phyloP scores from a whole-genome alignment of 208 protist genomes.

The Crithidia brevicula region DNA sequence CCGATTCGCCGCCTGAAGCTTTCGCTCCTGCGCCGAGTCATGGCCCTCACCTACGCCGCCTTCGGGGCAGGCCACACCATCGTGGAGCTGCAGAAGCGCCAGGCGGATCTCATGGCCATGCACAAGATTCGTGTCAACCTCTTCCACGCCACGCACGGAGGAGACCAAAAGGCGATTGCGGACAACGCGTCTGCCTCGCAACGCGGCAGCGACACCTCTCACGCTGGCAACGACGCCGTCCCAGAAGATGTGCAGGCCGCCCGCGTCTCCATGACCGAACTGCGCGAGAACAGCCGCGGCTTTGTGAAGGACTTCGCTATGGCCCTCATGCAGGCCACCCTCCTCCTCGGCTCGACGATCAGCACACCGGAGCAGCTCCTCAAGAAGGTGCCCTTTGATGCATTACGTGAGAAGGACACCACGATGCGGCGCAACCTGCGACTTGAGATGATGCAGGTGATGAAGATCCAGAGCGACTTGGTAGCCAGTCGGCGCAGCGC shows the following conservation, averaged over 20 bases:
- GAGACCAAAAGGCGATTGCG: constrained; percentile 6
- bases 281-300: constrained; percentile 35
- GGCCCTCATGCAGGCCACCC: constrained; percentile 19
- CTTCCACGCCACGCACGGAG: constrained; percentile 13
- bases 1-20: constrained; percentile 50
- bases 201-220: neutral
- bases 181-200: neutral
- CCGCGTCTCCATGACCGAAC: constrained; percentile 4
- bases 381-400: constrained; percentile 40
- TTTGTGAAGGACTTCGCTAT: constrained; percentile 32
- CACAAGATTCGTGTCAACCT: constrained; percentile 23
- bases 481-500: constrained; percentile 1
- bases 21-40: constrained; percentile 41
- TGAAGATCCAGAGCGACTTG: constrained; percentile 16
- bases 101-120: constrained; percentile 36
- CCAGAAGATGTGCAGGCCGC: neutral
- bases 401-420: constrained; percentile 34
- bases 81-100: constrained; percentile 17
- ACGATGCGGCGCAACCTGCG: constrained; percentile 47
- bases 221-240: neutral
- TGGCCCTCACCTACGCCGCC: constrained; percentile 49
- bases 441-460: constrained; percentile 34
- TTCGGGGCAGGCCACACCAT: constrained; percentile 37
- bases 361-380: constrained; percentile 41
- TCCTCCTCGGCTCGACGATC: constrained; percentile 25